These are phyloP conservation scores for Dactylonectria estremocensis DNA, from an alignment of 2,329 filamentous ascomycete species.

Conservation along the genomic window DNA sequence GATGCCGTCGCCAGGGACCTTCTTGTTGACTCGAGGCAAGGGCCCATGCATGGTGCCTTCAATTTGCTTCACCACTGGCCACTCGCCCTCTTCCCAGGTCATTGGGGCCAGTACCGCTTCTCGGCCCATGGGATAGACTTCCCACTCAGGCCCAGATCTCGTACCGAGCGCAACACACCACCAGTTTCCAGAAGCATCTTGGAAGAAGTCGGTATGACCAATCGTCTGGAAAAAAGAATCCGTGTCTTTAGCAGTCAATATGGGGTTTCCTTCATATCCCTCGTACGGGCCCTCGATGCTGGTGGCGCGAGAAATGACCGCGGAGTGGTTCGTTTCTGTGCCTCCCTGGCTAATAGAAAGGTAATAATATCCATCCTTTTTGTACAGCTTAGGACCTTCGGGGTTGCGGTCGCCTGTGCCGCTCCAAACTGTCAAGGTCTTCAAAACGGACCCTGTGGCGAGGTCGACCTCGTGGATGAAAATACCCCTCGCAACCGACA, in stretches of 20 bases:
- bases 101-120: slow-evolving; percentile 66
- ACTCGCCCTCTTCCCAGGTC: slow-evolving; percentile 63
- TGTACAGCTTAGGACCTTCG: slow-evolving; percentile 36
- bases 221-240: slow-evolving; percentile 59
- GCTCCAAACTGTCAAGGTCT: slow-evolving; percentile 51
- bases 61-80: slow-evolving; percentile 57
- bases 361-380: slow-evolving; percentile 25
- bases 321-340: slow-evolving; percentile 12
- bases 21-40: slow-evolving; percentile 7
- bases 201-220: slow-evolving; percentile 62
- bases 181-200: slow-evolving; percentile 63
- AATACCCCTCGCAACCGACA: slow-evolving; percentile 53
- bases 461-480: slow-evolving; percentile 38
- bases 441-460: slow-evolving; percentile 4
- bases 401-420: slow-evolving; percentile 36
- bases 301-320: slow-evolving; percentile 10
- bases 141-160: slow-evolving; percentile 55
- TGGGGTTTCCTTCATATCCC: slow-evolving; percentile 58
- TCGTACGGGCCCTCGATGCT: slow-evolving; percentile 45
- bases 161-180: slow-evolving; percentile 66
- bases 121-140: slow-evolving; percentile 67
- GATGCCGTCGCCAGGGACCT: slow-evolving; percentile 8
- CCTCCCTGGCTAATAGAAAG: slow-evolving; percentile 18
- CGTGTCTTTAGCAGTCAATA: slow-evolving; percentile 59
- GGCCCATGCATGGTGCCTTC: slow-evolving; percentile 52